Base-by-base conservation (phyloP, 2,329 filamentous ascomycete species). In the Bipolaris cookei region DNA sequence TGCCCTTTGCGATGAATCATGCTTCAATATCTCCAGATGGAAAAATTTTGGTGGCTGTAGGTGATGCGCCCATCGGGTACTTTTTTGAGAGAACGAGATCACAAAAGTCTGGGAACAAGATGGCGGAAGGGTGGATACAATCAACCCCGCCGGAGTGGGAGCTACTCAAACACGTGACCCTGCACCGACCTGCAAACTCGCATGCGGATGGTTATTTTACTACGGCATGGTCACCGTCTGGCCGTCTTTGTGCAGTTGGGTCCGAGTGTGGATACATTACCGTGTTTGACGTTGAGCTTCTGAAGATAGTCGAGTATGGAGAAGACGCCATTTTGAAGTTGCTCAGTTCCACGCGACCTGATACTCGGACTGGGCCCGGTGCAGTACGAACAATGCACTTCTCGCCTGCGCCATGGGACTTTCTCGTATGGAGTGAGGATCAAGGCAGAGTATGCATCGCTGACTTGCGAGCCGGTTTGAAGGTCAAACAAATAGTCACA, bases 401-500 rank as follows among this genome's bases (percentile, higher is more conserved):
- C 73, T 92, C 91, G 4, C 93, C 94, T 0, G 90, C 90, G 1
- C 91, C 93, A 0, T 94, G 89, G 81, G 94, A 97, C 72, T 84
- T 99, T 16, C 80, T 99, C 38, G 90, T 96, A 6, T 98, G 95
- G 93, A 91, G 92, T 7, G 95, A 99, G 76, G 91, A 97, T 68
- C 88, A 90, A 61, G 90, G 89, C 3, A 83, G 87, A 54, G 82
- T 93, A 14, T 91, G 90, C 35, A 81, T 94, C 37, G 89, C 89
- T 4, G 91, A 95, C 74, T 78, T 91, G 47, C 84, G 90, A 28
- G 84, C 81, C 64, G 85, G 88, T 20, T 87, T 91, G 60, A 80
- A 83, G 44, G 82, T 86, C 49, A 86, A 88, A 43, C 91, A 95
- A 71, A 83, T 90, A 30, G 80, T 95, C 28, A 79, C 84, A 25